A percentile compares a stretch with the other conserved stretches of the same genome.
phyloP scores from a whole-genome alignment of 2,329 filamentous ascomycete genomes.

The Conoideocrella luteorostrata region DNA sequence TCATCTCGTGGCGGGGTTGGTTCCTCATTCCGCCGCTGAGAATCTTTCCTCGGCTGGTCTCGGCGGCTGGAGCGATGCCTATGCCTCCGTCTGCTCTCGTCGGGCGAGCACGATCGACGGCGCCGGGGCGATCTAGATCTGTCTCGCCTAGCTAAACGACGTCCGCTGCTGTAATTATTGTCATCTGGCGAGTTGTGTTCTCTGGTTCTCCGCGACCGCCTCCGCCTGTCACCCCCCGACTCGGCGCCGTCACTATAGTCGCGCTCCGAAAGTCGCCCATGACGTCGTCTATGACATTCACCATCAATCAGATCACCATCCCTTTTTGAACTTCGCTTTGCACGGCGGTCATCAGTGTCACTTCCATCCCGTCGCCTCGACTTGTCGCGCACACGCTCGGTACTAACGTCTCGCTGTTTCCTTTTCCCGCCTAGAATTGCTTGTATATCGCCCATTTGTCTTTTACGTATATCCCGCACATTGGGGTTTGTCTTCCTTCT shows the following conservation, averaged over 20 bases:
- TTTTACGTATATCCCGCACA: slow-evolving; percentile 44
- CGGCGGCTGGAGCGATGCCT: slow-evolving; percentile 24
- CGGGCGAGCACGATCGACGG: slow-evolving; percentile 25
- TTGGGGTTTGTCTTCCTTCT: slow-evolving; percentile 38
- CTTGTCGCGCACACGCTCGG: neutral
- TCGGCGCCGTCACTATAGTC: slow-evolving; percentile 10
- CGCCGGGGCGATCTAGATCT: slow-evolving; percentile 20
- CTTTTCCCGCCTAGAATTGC: slow-evolving; percentile 47
- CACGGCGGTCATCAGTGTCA: slow-evolving; percentile 8
- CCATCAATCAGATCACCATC: neutral
- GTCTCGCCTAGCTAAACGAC: slow-evolving; percentile 13
- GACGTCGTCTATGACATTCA: slow-evolving; percentile 10
- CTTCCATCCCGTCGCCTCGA: slow-evolving; percentile 13
- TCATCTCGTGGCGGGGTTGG: slow-evolving; percentile 8
- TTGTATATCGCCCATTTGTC: slow-evolving; percentile 55
- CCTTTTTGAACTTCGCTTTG: neutral
- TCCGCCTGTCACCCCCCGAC: slow-evolving; percentile 9
- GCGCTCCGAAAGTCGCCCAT: slow-evolving; percentile 19
- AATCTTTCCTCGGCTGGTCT: neutral
- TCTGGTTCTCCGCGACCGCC: neutral
- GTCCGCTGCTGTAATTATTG: slow-evolving; percentile 1
- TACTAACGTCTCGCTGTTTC: slow-evolving; percentile 15
- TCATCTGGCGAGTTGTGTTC: neutral
- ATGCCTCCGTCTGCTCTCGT: slow-evolving; percentile 22
- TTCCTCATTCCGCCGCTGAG: neutral